Conservation (phyloP, 225 moss, liverwort and hornwort genomes). For the Rhytidiadelphus loreus region DNA sequence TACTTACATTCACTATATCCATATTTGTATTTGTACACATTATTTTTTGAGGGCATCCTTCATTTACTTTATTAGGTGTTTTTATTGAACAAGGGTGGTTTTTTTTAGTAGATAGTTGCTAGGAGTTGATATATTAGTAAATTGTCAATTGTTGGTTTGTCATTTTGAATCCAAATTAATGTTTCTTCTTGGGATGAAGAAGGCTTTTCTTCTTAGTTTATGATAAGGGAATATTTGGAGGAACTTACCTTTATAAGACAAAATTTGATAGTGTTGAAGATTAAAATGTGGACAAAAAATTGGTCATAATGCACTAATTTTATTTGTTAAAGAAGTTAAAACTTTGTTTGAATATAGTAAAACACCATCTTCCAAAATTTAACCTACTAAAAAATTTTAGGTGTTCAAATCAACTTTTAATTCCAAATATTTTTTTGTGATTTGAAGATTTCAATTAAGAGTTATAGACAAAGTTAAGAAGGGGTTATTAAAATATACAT, state of each 20-base stretch:
- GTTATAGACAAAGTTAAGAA: not conserved
- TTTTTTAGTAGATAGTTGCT: not conserved
- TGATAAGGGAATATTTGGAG: not conserved
- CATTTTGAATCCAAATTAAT: not conserved
- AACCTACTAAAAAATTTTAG: not conserved
- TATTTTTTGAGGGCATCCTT: not conserved
- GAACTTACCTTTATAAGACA: fast-evolving
- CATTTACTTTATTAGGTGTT: not conserved
- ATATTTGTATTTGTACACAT: not conserved
- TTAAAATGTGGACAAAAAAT: not conserved
- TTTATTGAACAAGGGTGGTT: fast-evolving
- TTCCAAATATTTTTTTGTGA: not conserved
- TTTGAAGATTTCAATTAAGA: not conserved
- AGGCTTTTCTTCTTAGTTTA: fast-evolving
- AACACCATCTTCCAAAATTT: not conserved
- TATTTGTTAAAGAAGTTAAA: fast-evolving
- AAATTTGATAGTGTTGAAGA: not conserved
- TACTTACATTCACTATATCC: not conserved
- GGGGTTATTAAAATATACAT: not conserved
- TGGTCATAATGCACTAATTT: not conserved
- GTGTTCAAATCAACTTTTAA: not conserved
- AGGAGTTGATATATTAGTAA: fast-evolving
- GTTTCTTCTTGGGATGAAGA: fast-evolving
- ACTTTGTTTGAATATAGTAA: not conserved
- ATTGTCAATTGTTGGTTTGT: fast-evolving